phyloP scores from a whole-genome alignment of 2,329 filamentous ascomycete species.

The Emergomyces pasteurianus region DNA sequence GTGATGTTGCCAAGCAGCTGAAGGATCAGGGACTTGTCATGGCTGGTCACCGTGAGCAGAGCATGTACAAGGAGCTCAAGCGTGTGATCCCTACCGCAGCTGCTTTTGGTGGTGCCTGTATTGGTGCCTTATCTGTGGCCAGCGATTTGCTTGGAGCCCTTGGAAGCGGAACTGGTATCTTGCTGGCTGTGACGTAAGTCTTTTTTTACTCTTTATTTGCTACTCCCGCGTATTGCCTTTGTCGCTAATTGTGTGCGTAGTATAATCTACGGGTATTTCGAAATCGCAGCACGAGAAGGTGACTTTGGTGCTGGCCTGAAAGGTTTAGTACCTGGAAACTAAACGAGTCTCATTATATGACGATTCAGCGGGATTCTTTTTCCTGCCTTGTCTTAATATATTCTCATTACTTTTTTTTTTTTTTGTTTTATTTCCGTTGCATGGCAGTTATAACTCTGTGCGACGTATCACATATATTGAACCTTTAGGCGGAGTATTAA shows the following conservation, averaged over 20 bases:
- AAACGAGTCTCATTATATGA: slow-evolving; percentile 11
- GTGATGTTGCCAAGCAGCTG: slow-evolving; percentile 97
- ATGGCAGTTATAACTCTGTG: neutral
- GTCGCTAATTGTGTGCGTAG: slow-evolving; percentile 37
- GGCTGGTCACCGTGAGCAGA: slow-evolving; percentile 98
- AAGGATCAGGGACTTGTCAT: slow-evolving; percentile 99
- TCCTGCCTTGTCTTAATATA: slow-evolving; percentile 1
- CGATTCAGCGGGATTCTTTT: neutral
- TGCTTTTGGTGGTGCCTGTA: slow-evolving; percentile 96
- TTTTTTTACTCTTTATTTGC: neutral
- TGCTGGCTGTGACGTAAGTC: slow-evolving; percentile 94
- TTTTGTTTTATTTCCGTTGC: neutral
- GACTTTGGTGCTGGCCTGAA: slow-evolving; percentile 67
- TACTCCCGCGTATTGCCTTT: neutral
- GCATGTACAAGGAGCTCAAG: slow-evolving; percentile 99
- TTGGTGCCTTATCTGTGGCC: slow-evolving; percentile 89
- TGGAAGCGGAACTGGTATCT: slow-evolving; percentile 92
- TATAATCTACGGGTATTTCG: slow-evolving; percentile 99
- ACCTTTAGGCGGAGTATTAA: neutral
- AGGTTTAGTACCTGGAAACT: slow-evolving; percentile 47
- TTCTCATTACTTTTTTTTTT: neutral
- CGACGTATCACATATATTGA: neutral
- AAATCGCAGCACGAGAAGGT: slow-evolving; percentile 97
- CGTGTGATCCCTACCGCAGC: slow-evolving; percentile 96
- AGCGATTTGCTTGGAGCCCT: slow-evolving; percentile 93